These are phyloP conservation scores for Rhytidhysteron rufulum DNA, from an alignment of 2,329 filamentous ascomycete species.

Conservation along the genomic window DNA sequence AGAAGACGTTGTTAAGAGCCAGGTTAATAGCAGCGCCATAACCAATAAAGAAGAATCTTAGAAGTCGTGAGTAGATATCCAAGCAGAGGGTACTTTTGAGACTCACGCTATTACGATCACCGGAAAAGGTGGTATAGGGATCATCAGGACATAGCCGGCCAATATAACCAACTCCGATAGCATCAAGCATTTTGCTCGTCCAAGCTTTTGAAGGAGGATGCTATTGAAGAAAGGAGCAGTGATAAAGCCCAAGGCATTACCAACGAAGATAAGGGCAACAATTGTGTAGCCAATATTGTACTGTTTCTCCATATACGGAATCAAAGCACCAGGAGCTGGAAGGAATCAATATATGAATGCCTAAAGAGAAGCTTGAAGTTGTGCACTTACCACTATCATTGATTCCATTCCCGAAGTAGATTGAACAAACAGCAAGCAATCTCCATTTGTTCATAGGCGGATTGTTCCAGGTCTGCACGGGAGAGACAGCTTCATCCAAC, in stretches of 20 bases:
- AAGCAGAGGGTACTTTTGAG: too few species aligned
- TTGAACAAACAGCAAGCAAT: slow-evolving; percentile 60
- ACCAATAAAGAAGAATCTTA: slow-evolving; percentile 64
- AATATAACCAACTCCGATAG: slow-evolving; percentile 56
- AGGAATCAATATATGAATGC: slow-evolving; percentile 8
- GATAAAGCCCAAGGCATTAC: slow-evolving; percentile 74
- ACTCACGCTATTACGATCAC: slow-evolving; percentile 54
- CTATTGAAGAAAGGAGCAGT: slow-evolving; percentile 68
- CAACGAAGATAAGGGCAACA: slow-evolving; percentile 78
- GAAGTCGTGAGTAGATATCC: slow-evolving; percentile 8
- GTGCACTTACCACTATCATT: slow-evolving; percentile 62
- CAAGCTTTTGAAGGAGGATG: slow-evolving; percentile 57
- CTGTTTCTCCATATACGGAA: slow-evolving; percentile 74
- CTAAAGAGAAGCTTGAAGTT: too few species aligned
- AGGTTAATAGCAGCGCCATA: slow-evolving; percentile 50
- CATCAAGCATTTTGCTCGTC: slow-evolving; percentile 62
- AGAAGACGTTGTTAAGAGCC: slow-evolving; percentile 55
- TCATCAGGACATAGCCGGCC: slow-evolving; percentile 61
- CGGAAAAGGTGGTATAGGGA: slow-evolving; percentile 66
- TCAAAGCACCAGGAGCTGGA: slow-evolving; percentile 65
- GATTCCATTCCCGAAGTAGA: slow-evolving; percentile 66
- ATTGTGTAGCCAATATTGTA: slow-evolving; percentile 74
- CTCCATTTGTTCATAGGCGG: slow-evolving; percentile 66
- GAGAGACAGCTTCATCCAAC: slow-evolving; percentile 38
- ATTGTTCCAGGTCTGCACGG: slow-evolving; percentile 56